Evolutionary conservation across 2,329 filamentous ascomycete species (phyloP).

Genomic region (Penicillium sclerotiorum): DNA sequence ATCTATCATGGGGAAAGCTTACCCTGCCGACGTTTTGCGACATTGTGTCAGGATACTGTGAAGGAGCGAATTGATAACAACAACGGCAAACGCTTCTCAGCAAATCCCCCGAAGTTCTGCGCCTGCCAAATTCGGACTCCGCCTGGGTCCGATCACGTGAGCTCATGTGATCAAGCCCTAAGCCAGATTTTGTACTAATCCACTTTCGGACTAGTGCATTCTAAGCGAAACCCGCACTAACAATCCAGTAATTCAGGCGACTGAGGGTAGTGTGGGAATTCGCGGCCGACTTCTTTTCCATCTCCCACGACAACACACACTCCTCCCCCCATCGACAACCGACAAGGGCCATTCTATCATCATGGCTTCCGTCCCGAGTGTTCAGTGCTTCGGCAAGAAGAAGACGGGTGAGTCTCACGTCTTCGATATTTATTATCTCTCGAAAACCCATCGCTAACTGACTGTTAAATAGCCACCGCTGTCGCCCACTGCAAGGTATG

Average conservation of each 20-base stretch:
- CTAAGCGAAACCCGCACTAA: slow-evolving; percentile 50
- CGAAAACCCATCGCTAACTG: slow-evolving; percentile 33
- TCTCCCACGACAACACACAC: slow-evolving; percentile 44
- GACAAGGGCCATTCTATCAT: slow-evolving; percentile 52
- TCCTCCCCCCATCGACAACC: slow-evolving; percentile 42
- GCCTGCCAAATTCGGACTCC: slow-evolving; percentile 13
- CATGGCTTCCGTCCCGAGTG: slow-evolving; percentile 78
- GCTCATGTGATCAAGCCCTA: slow-evolving; percentile 35
- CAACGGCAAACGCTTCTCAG: slow-evolving; percentile 14
- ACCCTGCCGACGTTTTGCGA: slow-evolving; percentile 52
- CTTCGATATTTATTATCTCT: slow-evolving; percentile 10
- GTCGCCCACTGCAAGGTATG: slow-evolving; percentile 92
- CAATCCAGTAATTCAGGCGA: slow-evolving; percentile 32
- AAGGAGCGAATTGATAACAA: slow-evolving; percentile 5
- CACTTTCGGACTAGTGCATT: slow-evolving; percentile 19
- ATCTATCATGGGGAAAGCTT: neutral
- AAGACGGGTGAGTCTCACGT: slow-evolving; percentile 62
- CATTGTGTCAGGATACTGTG: slow-evolving; percentile 33
- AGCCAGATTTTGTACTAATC: slow-evolving; percentile 23
- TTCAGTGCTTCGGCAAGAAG: slow-evolving; percentile 99
- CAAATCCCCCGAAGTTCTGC: slow-evolving; percentile 16
- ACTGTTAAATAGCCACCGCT: slow-evolving; percentile 64
- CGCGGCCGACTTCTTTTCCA: slow-evolving; percentile 31
- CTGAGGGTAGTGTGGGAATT: slow-evolving; percentile 31
- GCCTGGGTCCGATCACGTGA: slow-evolving; percentile 9